Evolutionary conservation across 805 yeast genomes (phyloP), one percentile per base, ranked within the genome.

Genomic region (Metschnikowia sp.): DNA sequence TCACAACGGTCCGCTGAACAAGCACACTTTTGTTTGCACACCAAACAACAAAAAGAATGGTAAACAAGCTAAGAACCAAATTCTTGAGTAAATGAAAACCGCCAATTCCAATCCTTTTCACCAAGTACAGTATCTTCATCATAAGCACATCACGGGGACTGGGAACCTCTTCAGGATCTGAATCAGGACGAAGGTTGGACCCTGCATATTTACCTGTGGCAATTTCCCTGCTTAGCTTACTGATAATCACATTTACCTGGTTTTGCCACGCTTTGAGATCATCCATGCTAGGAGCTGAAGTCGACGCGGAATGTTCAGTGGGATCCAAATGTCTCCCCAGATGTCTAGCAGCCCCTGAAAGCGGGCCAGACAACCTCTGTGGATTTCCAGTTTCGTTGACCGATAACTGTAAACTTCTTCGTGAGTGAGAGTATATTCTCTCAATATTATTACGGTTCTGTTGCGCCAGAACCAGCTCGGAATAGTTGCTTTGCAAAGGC

Each of bases 261-360:
- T 69, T 70, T 57, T 78, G 83, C 84, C 84, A 79, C 40, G 65
- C 69, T 36, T 71, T 65, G 50, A 78, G 74, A 36, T 77, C 82
- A 36, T 69, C 74, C 44, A 56, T 39, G 12, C 58, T 47, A 10
- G 53, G 41, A 8, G 44, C n/a, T 9, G 48, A 39, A 7, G 29
- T 35, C 10, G 39, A 31, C 6, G 32, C 33, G 18, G 35, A 18
- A 15, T 42, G 36, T n/a, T 46, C 42, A 15, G 39, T 31, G n/a
- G 18, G n/a, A 29, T 32, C 13, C 9, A 41, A 38, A 12, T 32
- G 39, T 30, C 19, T 40, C 4, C 42, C 42, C 10, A 10, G 12
- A 26, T 9, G 41, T n/a, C 36, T 36, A 36, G 40, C 43, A 26
- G 36, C 34, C 28, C 28, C 32, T n/a, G 48, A 39, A n/a, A 39